Evolutionary conservation across 2,329 filamentous ascomycete species (phyloP), one percentile per base, ranked within the genome.

Genomic region (Colletotrichum horii): DNA sequence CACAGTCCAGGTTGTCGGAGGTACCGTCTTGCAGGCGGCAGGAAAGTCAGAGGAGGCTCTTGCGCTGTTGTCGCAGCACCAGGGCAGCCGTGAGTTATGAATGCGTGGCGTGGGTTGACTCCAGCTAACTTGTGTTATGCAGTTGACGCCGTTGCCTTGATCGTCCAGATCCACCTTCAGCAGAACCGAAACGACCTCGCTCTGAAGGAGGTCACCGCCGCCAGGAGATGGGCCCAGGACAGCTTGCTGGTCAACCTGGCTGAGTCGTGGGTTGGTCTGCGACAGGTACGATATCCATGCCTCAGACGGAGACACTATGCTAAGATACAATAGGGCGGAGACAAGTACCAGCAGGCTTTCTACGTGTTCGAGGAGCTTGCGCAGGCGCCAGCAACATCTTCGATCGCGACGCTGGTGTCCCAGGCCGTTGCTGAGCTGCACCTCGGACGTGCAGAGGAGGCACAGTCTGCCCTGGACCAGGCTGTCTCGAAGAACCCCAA

Each of bases 301-400:
- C 24, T 8, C 38, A 15, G 22, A n/a, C 14, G 34, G 28, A 48
- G 30, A 55, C 70, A 43, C 28, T 65, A 26, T 76, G 78, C 81
- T 85, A 78, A 87, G 75, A 52, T 36, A 38, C 8, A 70, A 30
- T 76, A 98, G 94, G 96, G 96, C 82, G 96, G 96, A 79, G 96
- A 98, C 80, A 97, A 95, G 84, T 98, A 98, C 86, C 97, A 98
- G 82, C 95, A 97, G 82, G 94, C 96, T 22, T 98, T 98, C 86
- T 98, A 99, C 88, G 96, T 98, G 76, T 98, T 95, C 82, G 96
- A 98, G 86, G 97, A 99, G 85, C 91, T 98, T 65, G 96, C 97
- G 6, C 95, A 98, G 82, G 93, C 95, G 32, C 94, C 96, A 4
- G 93, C 94, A 36, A 96, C 95, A 22, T 93, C 95, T 65, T 95